Evolutionary conservation across 345 rosid species (phyloP).

Genomic region (Arabidopsis suecica): DNA sequence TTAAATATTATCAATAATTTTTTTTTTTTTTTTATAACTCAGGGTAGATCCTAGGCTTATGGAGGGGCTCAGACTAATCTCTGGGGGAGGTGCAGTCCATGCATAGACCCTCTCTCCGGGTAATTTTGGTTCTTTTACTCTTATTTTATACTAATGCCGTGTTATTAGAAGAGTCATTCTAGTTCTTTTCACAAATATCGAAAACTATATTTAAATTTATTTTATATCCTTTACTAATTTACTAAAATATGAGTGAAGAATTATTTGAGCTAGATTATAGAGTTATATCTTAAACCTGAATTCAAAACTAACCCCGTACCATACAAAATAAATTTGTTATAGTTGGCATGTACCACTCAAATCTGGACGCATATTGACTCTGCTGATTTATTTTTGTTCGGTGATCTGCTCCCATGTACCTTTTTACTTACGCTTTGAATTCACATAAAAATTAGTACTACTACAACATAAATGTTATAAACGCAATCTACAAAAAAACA

Average conservation of each 20-base stretch:
- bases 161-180: too few relatives aligned
- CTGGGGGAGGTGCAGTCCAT: too few relatives aligned
- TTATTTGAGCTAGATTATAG: neutral
- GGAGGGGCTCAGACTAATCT: too few relatives aligned
- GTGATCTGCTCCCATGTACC: slow-evolving; percentile 30
- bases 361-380: slow-evolving; percentile 25
- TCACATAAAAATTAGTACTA: slow-evolving; percentile 21
- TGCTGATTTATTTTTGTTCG: slow-evolving; percentile 13
- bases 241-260: too few relatives aligned
- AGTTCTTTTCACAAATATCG: neutral
- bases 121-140: neutral
- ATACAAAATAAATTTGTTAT: neutral
- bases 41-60: too few relatives aligned
- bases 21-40: too few relatives aligned
- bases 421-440: slow-evolving; percentile 13
- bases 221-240: neutral
- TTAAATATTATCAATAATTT: neutral
- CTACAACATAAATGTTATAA: slow-evolving; percentile 1
- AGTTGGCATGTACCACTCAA: slow-evolving; percentile 35
- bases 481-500: slow-evolving; percentile 30
- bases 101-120: too few relatives aligned
- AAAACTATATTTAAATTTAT: neutral
- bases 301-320: neutral
- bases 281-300: slow-evolving; percentile 15
- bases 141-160: neutral